Conservation (phyloP, 2,329 filamentous ascomycete genomes). For the Rutstroemia sp. region DNA sequence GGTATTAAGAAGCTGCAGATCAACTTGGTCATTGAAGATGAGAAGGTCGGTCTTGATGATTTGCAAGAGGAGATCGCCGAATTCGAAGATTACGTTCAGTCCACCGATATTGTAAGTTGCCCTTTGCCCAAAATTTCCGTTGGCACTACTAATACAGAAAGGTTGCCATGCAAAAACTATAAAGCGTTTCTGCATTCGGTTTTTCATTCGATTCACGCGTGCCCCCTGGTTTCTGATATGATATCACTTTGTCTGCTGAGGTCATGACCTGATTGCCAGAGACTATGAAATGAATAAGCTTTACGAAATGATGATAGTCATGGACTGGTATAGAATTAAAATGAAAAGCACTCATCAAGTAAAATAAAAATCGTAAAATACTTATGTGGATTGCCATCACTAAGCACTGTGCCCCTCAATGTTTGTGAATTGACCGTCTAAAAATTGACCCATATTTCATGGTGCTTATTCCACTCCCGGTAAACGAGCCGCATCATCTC, state of each 20-base stretch:
- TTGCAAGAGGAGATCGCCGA: conserved; percentile 80
- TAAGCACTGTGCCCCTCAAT: background rate
- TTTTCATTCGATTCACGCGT: conserved; percentile 9
- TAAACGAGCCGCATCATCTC: background rate
- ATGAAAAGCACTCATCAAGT: conserved; percentile 16
- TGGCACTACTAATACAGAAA: conserved; percentile 22
- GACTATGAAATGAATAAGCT: conserved; percentile 8
- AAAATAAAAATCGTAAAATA: background rate
- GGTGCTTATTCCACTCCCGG: conserved; percentile 3
- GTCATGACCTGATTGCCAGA: conserved; percentile 8
- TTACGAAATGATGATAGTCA: conserved; percentile 25
- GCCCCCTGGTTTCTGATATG: conserved; percentile 20
- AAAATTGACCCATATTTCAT: conserved; percentile 1
- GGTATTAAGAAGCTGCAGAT: conserved; percentile 99
- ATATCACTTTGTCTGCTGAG: conserved; percentile 20
- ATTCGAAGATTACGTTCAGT: conserved; percentile 95
- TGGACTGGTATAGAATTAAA: conserved; percentile 21
- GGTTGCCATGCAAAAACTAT: conserved; percentile 87
- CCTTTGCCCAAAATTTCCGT: conserved; percentile 8
- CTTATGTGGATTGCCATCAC: background rate
- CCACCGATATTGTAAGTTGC: conserved; percentile 65
- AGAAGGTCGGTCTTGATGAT: conserved; percentile 83
- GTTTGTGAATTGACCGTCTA: background rate
- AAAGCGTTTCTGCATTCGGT: conserved; percentile 35
- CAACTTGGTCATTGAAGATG: conserved; percentile 95